A percentile compares a stretch with the other conserved stretches of the same genome.
Conservation (phyloP, 495 filamentous ascomycete genomes). For the Annulohypoxylon moriforme region DNA sequence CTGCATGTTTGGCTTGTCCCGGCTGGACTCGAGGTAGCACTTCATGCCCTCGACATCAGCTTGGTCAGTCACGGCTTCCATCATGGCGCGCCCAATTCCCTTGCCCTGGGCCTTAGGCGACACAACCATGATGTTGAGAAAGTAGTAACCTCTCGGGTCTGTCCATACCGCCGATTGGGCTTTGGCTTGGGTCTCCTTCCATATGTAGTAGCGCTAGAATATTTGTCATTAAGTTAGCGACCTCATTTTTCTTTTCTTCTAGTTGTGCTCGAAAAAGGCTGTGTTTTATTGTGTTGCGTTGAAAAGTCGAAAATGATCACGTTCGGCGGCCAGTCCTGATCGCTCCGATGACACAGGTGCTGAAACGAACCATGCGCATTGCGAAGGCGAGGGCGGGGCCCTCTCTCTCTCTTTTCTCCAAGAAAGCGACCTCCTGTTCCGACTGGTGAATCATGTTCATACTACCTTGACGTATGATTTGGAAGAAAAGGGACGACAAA, state of each 20-base stretch:
- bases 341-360: conserved; percentile 29
- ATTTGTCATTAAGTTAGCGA: conserved; percentile 21
- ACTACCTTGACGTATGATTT: conserved; percentile 14
- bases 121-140: conserved; percentile 77
- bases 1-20: conserved; percentile 69
- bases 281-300: not conserved
- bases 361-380: conserved; percentile 36
- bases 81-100: conserved; percentile 69
- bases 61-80: conserved; percentile 66
- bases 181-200: conserved; percentile 69
- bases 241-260: not conserved
- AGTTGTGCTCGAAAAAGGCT: conserved; percentile 8
- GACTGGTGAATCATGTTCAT: conserved; percentile 25
- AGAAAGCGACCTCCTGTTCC: conserved; percentile 18
- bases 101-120: conserved; percentile 66
- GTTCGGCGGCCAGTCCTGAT: conserved; percentile 17
- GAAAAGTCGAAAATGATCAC: conserved; percentile 9
- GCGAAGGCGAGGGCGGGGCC: conserved; percentile 18
- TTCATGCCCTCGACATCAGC: conserved; percentile 69
- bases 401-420: not conserved
- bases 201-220: conserved; percentile 69
- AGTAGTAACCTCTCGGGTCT: conserved; percentile 72
- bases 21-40: conserved; percentile 74
- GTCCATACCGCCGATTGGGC: conserved; percentile 69
- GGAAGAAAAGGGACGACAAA: not conserved